Evolutionary conservation across 345 rosid genomes (phyloP).

Genomic region (Jatropha curcas): DNA sequence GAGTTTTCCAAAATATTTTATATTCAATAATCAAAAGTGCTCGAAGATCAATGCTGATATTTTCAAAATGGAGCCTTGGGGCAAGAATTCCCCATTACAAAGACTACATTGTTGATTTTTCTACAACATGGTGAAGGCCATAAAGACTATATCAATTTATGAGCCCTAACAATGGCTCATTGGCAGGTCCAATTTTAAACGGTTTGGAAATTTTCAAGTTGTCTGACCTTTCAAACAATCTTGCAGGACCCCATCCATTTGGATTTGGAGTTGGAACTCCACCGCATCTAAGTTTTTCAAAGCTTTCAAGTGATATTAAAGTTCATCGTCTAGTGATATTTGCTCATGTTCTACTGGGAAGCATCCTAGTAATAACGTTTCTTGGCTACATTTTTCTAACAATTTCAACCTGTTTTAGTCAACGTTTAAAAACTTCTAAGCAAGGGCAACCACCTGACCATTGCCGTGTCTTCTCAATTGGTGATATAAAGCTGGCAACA

Average conservation of each 20-base stretch:
- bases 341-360: background rate
- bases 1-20: constrained; percentile 29
- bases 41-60: constrained; percentile 21
- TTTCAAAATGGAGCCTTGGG: constrained; percentile 20
- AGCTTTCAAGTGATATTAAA: background rate
- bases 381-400: background rate
- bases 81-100: constrained; percentile 18
- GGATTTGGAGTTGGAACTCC: constrained; percentile 2
- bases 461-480: background rate
- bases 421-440: no score
- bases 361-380: background rate
- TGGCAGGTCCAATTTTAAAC: constrained; percentile 3
- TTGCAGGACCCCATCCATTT: constrained; percentile 5
- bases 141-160: background rate
- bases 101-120: constrained; percentile 22
- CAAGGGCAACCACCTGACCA: background rate
- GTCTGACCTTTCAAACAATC: background rate
- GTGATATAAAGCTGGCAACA: background rate
- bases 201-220: constrained; percentile 10
- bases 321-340: background rate
- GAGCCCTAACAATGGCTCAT: background rate
- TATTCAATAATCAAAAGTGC: constrained; percentile 30
- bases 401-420: background rate
- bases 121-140: background rate
- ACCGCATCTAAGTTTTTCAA: background rate